Conservation (phyloP, 2,329 filamentous ascomycete species). For the Fusarium sp. region DNA sequence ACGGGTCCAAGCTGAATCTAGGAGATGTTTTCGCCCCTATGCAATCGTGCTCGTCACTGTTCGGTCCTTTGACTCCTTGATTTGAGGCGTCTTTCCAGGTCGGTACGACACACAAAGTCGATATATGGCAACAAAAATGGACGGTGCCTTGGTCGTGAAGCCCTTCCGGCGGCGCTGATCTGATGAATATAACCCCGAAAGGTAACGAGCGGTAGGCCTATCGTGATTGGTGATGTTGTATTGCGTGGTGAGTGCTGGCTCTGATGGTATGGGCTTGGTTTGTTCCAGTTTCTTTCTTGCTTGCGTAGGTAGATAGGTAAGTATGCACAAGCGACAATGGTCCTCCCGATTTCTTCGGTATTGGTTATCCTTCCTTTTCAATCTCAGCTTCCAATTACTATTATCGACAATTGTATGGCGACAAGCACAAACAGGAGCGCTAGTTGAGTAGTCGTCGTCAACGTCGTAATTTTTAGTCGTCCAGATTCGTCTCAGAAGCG, state of each 20-base stretch:
- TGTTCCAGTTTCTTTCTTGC: not conserved
- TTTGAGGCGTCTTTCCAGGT: constrained; percentile 2
- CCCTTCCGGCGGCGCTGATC: constrained; percentile 10
- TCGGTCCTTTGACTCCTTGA: not conserved
- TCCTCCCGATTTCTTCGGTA: constrained; percentile 1
- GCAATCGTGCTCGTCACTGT: constrained; percentile 20
- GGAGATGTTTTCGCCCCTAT: constrained; percentile 32
- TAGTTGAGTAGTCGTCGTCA: constrained; percentile 31
- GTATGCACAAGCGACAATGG: not conserved
- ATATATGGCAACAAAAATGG: constrained; percentile 23
- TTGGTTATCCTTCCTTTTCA: constrained; percentile 17
- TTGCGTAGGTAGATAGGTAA: not conserved
- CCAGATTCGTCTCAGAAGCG: constrained; percentile 23
- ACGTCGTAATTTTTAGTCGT: constrained; percentile 30
- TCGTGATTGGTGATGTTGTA: constrained; percentile 24
- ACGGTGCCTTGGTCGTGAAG: constrained; percentile 16
- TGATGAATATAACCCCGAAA: constrained; percentile 4
- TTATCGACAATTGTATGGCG: constrained; percentile 44
- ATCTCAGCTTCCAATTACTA: constrained; percentile 28
- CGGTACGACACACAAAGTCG: not conserved
- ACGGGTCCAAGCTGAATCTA: constrained; percentile 8
- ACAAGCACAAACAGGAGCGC: constrained; percentile 36
- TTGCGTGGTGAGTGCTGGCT: constrained; percentile 24
- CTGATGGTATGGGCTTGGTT: not conserved
- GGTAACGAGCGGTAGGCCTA: constrained; percentile 29